Base-by-base conservation (phyloP, 2,329 filamentous ascomycete species). In the Aspergillus sp. region DNA sequence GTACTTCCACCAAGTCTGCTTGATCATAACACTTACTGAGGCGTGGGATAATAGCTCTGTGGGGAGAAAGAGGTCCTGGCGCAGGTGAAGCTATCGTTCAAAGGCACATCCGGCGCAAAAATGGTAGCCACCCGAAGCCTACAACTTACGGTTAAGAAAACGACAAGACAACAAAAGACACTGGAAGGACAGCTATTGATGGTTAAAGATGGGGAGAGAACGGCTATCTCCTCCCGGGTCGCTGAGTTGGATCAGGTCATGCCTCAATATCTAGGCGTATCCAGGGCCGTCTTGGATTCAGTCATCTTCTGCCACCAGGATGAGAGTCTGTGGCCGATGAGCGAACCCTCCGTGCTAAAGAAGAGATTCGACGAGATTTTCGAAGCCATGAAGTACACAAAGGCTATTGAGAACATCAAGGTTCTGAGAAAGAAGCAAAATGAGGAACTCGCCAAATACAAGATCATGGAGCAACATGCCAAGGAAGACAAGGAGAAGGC, bases 281-380 rank as follows among this genome's bases (percentile, higher is more conserved):
- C 90, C 1, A 84, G 85, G 47, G 90, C 93, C 10, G 84, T 98
- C 47, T 78, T 98, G 22, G 90, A 97, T 56, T 86, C 86, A 49
- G 93, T 98, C 65, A 96, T 98, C 57, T 98, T 98, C 71, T 98
- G 93, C 66, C 93, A 98, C 63, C 93, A 98, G 64, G 93, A 98
- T 65, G 93, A 98, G 57, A 96, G 91, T 22, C 71, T 97, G 23
- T 98, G 93, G 93, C 93, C 93, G 0, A 84, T 98, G 78, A 94
- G 89, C 63, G 88, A 95, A 60, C 89, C 93, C 0, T 75, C 81
- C 0, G 82, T 81, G 0, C 74, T 98, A 44, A 98, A 98, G 70
- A 94, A 94, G 67, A 86, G 84, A 45, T 98, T 98, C 51, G 93
- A 98, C 63, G 89, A 95, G 64, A 98, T 98, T 9, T 98, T 98